Base-by-base conservation (phyloP, 805 yeast genomes). In the Torulaspora gathmanii region DNA sequence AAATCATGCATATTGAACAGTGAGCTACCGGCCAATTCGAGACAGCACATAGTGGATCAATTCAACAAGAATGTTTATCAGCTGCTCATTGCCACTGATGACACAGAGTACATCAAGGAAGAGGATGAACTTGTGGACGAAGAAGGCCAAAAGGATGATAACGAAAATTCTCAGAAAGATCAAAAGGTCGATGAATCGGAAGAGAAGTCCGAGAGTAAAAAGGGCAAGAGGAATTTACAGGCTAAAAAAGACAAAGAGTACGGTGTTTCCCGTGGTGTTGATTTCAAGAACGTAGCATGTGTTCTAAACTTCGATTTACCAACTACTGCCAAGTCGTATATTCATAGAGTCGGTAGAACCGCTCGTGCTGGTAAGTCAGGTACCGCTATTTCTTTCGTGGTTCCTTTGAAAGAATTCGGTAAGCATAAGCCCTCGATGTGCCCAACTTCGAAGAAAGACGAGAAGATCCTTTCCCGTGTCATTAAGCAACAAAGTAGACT, bases 321-420 rank as follows among this genome's bases (percentile, higher is more conserved):
- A 33, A 77, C 86, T 3, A 81, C 95, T 8, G 82, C 97, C 4
- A 85, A 83, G 61, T 79, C 95, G 2, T 93, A 93, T 62, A 82
- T 88, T 25, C 99, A 93, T 67, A 78, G 99, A 63, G 79, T 93
- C 29, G 99, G 99, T 41, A 81, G 99, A 71, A 93, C 99, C 4
- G 99, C 99, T 4, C 81, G 99, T 69, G 98, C 96, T 6, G 96
- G 96, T 43, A 89, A 87, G 62, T 75, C 93, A 1, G 99, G 99
- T 47, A 90, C 88, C 78, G 86, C 98, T 0, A 74, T 93, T 44
- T 89, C 97, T 13, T 93, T 91, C 70, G 93, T 90, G 15, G 88
- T 91, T 20, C 86, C 93, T 22, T 69, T 72, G 27, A 85, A 82
- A 50, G 90, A 86, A 58, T 82, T 84, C 69, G 96, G 96, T 26